Base-by-base conservation (phyloP, 1,284 basidiomycete genomes). In the Ceratobasidium sp. region DNA sequence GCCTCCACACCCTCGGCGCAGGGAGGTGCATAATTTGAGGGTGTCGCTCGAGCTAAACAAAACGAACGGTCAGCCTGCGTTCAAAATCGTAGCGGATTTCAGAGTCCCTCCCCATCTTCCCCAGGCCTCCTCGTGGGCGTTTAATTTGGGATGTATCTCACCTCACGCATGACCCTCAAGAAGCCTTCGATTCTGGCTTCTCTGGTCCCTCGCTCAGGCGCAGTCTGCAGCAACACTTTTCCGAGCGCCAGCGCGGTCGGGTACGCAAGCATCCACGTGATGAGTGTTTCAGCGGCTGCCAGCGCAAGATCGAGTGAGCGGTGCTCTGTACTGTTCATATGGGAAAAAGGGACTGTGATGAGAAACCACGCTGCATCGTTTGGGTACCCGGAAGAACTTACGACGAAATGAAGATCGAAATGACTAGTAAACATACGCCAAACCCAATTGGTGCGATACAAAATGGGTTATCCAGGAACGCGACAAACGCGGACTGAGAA, bases 1-100 rank as follows among this genome's bases (percentile, higher is more conserved):
- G 87, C 79, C 95, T 93, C 94, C 94, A 96, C 66, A 96, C 89
- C 78, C 95, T 93, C 0, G 93, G 93, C 11, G 91, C 89, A 0
- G 92, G 91, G 9, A 95, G 86, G 78, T 93, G 91, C 0, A 92
- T 80, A 24, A 96, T 91, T 76, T 91, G 87, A 0, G 92, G 91
- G 77, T 96, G 93, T 1, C 90, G 86, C 80, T 94, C 93, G 77
- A 95, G 87, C 91, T 93, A 77, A 7, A 36, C 3, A 19, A 41
- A 41, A 5, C 11, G 11, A 41, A 11, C 36, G 11, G 36, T 41
- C 36, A 41, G 36, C 36, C 36, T 11, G 11, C 11, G 36, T 11
- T 41, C 36, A 11, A 41, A 41, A 41, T 11, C 36, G 11, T 11
- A 41, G 36, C 36, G 36, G 36, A 41, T 41, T 41, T 41, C 36